Conservation (phyloP, 768 basidiomycete genomes). For the Amanita rubescens region DNA sequence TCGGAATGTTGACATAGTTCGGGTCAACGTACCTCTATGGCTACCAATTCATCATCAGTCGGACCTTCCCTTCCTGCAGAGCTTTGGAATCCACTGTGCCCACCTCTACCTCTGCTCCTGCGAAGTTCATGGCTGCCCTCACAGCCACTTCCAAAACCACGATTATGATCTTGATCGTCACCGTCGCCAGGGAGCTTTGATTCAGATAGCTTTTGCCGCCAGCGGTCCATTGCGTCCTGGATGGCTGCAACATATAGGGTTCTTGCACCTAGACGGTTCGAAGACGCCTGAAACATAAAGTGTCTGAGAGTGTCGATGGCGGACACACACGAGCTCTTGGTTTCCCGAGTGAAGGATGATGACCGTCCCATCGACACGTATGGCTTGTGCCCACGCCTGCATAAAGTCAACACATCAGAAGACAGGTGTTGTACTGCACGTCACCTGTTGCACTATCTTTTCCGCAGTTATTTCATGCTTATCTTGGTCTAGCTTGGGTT, state of each 20-base stretch:
- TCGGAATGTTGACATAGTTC: slow-evolving; percentile 8
- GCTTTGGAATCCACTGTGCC: slow-evolving; percentile 7
- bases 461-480: slow-evolving; percentile 3
- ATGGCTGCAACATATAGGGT: slow-evolving; percentile 15
- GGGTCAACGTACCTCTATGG: slow-evolving; percentile 7
- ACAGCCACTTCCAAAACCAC: slow-evolving; percentile 2
- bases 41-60: slow-evolving; percentile 4
- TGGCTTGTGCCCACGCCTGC: slow-evolving; percentile 16
- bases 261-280: slow-evolving; percentile 7
- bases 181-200: slow-evolving; percentile 5
- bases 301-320: slow-evolving; percentile 14
- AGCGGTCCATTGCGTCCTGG: slow-evolving; percentile 14
- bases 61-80: slow-evolving; percentile 9
- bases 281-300: slow-evolving; percentile 14
- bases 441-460: slow-evolving; percentile 16
- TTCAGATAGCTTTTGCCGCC: slow-evolving; percentile 6
- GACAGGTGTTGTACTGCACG: slow-evolving; percentile 1
- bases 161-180: not conserved
- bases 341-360: slow-evolving; percentile 16
- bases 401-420: slow-evolving; percentile 6
- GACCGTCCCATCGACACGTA: slow-evolving; percentile 8
- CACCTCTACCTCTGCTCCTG: not conserved
- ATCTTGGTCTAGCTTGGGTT: not conserved
- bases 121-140: slow-evolving; percentile 3
- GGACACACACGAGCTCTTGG: slow-evolving; percentile 12